Evolutionary conservation across 441 rosid genomes (phyloP), one percentile per base, ranked within the genome.

Genomic region (Populus tomentosa): DNA sequence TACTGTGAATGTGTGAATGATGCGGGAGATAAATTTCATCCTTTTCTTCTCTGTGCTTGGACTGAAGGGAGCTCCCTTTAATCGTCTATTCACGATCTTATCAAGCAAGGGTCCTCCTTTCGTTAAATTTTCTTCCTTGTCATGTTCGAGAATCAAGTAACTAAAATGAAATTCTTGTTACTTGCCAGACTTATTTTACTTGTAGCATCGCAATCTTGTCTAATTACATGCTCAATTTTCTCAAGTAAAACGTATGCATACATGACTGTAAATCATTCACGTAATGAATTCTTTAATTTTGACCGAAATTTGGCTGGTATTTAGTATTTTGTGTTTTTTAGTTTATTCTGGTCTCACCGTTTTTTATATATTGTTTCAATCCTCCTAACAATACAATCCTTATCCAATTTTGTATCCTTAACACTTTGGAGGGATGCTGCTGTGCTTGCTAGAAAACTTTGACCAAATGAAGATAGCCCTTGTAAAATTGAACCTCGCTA

Each of bases 41-140:
- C 83, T 80, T 81, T 62, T 30, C 84, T 82, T 80, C 74, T 80
- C 89, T 76, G 64, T 87, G 84, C 80, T 84, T 83, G 89, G 86
- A 82, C 84, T 85, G 90, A 85, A 84, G 86, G 88, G 86, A 86
- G 89, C 85, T 86, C 87, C 85, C 84, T 84, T 73, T 72, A 28
- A 7, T 73, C 11, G 6, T 67, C 62, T 71, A 6, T 67, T 73
- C 50, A 69, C 65, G 21, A 11, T 50, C 6, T 11, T 32, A 70
- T 42, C 7, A 20, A 10, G 23, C 16, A 1, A 64, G 10, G 23
- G 24, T 64, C 26, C 56, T 64, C 26, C 53, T 46, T 14, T 46
- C 6, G 53, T 13, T 13, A 1, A 46, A 14, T 46, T 46, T 46
- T 46, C 56, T 14, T 13, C 56, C 13, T 3, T 24, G 30, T 64